phyloP scores from a whole-genome alignment of 371 early-diverging fungal species.

The Chytridiales sp. region DNA sequence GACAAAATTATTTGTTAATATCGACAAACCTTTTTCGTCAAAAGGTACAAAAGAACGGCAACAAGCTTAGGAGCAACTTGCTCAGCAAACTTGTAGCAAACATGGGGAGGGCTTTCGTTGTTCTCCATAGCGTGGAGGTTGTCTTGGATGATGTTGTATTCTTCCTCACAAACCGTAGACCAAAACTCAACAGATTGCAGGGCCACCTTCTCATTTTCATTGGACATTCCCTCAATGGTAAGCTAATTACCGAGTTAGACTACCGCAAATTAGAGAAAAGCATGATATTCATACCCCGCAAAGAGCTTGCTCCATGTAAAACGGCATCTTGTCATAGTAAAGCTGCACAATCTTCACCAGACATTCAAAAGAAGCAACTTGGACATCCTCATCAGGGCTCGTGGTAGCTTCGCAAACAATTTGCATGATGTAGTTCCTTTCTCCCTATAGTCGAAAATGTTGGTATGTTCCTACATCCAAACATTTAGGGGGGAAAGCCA shows the following conservation, averaged over 20 bases:
- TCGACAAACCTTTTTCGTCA: conserved; percentile 73
- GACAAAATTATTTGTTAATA: not conserved
- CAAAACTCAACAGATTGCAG: conserved; percentile 98
- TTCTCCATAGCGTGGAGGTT: conserved; percentile 17
- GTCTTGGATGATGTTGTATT: conserved; percentile 42
- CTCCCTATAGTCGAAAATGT: conserved; percentile 54
- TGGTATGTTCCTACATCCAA: conserved; percentile 9
- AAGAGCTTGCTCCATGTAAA: conserved; percentile 93
- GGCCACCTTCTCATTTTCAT: conserved; percentile 79
- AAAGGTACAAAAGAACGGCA: conserved; percentile 79
- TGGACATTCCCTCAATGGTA: conserved; percentile 87
- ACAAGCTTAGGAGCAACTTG: conserved; percentile 74
- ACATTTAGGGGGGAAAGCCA: not conserved
- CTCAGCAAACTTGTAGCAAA: conserved; percentile 66
- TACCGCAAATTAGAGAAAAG: not conserved
- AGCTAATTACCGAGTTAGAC: conserved; percentile 48
- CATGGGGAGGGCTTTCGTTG: conserved; percentile 3
- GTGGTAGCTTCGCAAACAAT: conserved; percentile 96
- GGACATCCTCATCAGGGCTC: conserved; percentile 63
- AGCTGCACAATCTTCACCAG: conserved; percentile 92
- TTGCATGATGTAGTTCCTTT: conserved; percentile 96
- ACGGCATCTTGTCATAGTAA: conserved; percentile 91
- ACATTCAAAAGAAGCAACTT: conserved; percentile 89
- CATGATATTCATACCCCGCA: conserved; percentile 63
- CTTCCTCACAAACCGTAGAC: conserved; percentile 96